Evolutionary conservation across 208 protist species (phyloP), one percentile per base, ranked within the genome.

Genomic region (Phytomonas sp.): DNA sequence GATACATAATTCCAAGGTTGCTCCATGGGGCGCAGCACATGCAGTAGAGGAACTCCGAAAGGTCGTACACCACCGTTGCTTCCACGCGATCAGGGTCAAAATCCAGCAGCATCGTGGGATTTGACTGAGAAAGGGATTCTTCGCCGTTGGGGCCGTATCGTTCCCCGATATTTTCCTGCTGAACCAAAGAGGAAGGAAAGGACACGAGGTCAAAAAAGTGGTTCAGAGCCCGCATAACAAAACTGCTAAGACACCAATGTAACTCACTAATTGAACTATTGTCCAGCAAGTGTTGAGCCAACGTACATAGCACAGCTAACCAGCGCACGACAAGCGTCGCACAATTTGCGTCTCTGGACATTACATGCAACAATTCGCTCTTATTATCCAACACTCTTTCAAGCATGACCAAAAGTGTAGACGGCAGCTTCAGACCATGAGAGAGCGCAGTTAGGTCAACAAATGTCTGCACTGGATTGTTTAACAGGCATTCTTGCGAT

Each of bases 1-100:
- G 78, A 37, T 91, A 67, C 9, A 92, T 65, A 46, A 95, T 82
- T 28, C 91, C 91, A 8, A 93, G 66, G 63, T 93, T 92, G 70
- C 84, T 85, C 88, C 91, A 96, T 70, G 80, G 33, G 32, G 74
- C 79, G 33, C 60, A 72, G 80, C 89, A 89, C 56, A 93, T 66
- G 30, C 75, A 80, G 69, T 82, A 73, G 30, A 93, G 76, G 60
- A 92, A 77, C 59, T 87, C 78, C 0, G 84, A 76, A 61, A 88
- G 67, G 76, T 90, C 77, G 74, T 93, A 95, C 64, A 95, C 74
- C 20, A 88, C 74, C 0, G 60, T 51, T 26, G 79, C 78, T 32
- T 80, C 78, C 0, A 85, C 84, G 0, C 61, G 66, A 68, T 88
- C 80, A 23, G 66, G 23, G 7, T 68, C 37, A 60, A 87, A 87